A percentile compares a stretch with the other conserved stretches of the same genome.
Evolutionary conservation across 106 monocot genomes (phyloP).

Genomic region (Ottelia alismoides): DNA sequence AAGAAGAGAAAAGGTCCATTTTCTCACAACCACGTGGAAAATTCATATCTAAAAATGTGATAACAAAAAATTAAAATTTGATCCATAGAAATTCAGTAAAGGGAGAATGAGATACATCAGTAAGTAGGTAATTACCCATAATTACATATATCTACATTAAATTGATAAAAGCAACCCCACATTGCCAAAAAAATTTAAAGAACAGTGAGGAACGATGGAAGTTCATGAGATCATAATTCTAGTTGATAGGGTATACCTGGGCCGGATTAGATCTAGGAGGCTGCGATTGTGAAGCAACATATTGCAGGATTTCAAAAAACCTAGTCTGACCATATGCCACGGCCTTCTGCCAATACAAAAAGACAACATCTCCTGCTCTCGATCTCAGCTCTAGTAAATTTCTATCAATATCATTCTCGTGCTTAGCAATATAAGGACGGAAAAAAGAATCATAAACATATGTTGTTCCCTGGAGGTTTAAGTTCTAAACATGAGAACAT

Average conservation of each 20-base stretch:
- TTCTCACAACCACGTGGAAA: too few relatives aligned
- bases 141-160: too few relatives aligned
- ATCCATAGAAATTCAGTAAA: too few relatives aligned
- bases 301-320: slow-evolving; percentile 23
- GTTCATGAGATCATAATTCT: too few relatives aligned
- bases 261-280: slow-evolving; percentile 32
- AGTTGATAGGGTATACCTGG: slow-evolving; percentile 59
- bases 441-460: slow-evolving; percentile 30
- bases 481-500: background rate
- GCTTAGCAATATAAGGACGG: slow-evolving; percentile 19
- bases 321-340: slow-evolving; percentile 16
- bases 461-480: slow-evolving; percentile 25
- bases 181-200: too few relatives aligned
- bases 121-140: too few relatives aligned
- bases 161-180: too few relatives aligned
- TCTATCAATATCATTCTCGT: slow-evolving; percentile 30
- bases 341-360: slow-evolving; percentile 21
- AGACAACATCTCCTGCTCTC: slow-evolving; percentile 17
- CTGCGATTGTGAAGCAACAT: slow-evolving; percentile 25
- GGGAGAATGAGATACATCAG: too few relatives aligned
- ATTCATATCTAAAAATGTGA: too few relatives aligned
- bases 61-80: too few relatives aligned
- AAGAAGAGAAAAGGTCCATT: too few relatives aligned
- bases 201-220: too few relatives aligned
- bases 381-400: slow-evolving; percentile 26